Base-by-base conservation (phyloP, 768 basidiomycete species). In the Amanita pseudoporphyria region DNA sequence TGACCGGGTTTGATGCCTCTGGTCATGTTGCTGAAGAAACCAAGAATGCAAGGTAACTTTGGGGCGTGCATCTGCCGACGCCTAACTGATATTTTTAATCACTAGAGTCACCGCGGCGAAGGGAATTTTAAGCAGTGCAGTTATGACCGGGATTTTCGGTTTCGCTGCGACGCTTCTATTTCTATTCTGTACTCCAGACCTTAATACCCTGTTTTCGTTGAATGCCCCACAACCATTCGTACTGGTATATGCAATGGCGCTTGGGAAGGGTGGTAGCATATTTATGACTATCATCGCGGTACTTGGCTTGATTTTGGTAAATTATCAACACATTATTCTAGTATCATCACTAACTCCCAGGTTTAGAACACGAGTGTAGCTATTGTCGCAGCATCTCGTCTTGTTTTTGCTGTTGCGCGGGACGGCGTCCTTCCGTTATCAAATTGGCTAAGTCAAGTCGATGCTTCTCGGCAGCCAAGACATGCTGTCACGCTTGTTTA, bases 361-460 rank as follows among this genome's bases (percentile, higher is more conserved):
- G 12, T 35, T 40, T 57, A 90, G 86, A 93, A 87, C 63, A 91
- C 91, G 1, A 89, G 84, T 55, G 77, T 94, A 38, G 79, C 87
- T 14, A 81, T 95, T 50, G 88, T 94, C 16, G 92, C 93, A 1
- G 79, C 90, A 10, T 93, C 90, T 10, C 79, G 92, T 3, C 75
- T 96, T 22, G 76, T 96, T 35, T 96, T 87, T 59, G 93, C 92
- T 7, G 86, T 96, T 39, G 92, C 92, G n/a, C 83, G 93, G 47
- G 93, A 96, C 57, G 92, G 92, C 24, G 88, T 94, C 0, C 71
- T 96, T 9, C 92, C 93, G 0, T 62, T 87, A 41, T 91, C 87
- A 0, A 52, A 67, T 10, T 95, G 91, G 92, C 85, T 96, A 46
- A 81, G 87, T 38, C 66, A 72, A 52, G 86, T 94, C 36, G 81